Evolutionary conservation across 768 basidiomycete genomes (phyloP), one percentile per base, ranked within the genome.

Genomic region (Kwoniella shandongensis): DNA sequence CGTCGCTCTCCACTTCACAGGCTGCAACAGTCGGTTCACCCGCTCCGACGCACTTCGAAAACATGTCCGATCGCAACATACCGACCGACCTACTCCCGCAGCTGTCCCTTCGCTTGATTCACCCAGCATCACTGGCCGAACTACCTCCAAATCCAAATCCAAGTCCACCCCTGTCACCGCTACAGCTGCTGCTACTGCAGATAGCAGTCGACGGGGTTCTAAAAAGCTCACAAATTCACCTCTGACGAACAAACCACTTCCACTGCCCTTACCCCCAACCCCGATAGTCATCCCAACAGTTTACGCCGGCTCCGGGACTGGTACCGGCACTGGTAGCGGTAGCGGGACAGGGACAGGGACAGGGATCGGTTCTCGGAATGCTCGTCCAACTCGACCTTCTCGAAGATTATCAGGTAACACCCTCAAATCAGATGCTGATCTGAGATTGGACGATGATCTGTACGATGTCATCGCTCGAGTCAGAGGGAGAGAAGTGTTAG

Each of bases 1-100:
- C 17, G 22, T 6, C 44, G 26, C 32, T 11, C 23, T 38, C 30
- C 25, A 30, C n/a, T n/a, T n/a, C 52, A 22, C 67, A 93, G 92
- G 92, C 79, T 97, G 93, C 73, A 89, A 90, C 80, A 92, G 91
- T 68, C 87, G 89, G 0, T 97, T 97, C 77, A 92, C 91, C 8
- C 90, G 92, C 40, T 91, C 91, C 1, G 92, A 96, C 77, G 91
- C 92, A 8, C 84, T 94, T 18, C 72, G 72, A 20, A 94, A 94
- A 72, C 92, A 96, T 75, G 87, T 91, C 84, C 86, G 90, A 23
- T 84, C 88, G 29, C 88, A 92, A 69, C 88, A 91, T 29, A 20
- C 41, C 77, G 86, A 87, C 65, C 38, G 39, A 40, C 50, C 57
- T 3, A 42, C 26, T 15, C 36, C 60, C 15, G 12, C 45, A n/a